Percentiles rank a stretch among this genome's conserved stretches.
Evolutionary conservation across 148 eudicot species (phyloP).

Genomic region (Dianthus caryophyllus): DNA sequence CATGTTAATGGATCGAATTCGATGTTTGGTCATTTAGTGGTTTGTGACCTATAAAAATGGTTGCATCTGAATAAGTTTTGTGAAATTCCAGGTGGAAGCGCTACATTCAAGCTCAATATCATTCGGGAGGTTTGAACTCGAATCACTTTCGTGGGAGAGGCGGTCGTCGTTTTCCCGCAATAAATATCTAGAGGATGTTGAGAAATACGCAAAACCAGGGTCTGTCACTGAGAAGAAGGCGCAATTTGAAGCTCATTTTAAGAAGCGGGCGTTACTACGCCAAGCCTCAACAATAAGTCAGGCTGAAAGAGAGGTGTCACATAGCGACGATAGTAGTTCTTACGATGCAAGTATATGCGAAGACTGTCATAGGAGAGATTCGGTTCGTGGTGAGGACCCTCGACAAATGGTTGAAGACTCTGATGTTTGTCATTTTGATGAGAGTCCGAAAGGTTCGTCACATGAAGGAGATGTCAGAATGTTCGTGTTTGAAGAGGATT

Average conservation of each 20-base stretch:
- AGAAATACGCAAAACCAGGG: slow-evolving; percentile 67
- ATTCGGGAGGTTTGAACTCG: slow-evolving; percentile 70
- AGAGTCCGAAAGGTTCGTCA: slow-evolving; percentile 28
- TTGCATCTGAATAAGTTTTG: neutral
- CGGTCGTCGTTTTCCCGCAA: slow-evolving; percentile 77
- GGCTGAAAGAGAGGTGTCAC: slow-evolving; percentile 30
- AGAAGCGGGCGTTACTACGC: slow-evolving; percentile 45
- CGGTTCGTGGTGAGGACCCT: slow-evolving; percentile 17
- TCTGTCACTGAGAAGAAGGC: slow-evolving; percentile 75
- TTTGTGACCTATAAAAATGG: too few species aligned
- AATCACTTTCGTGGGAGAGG: slow-evolving; percentile 72
- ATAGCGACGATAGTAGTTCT: slow-evolving; percentile 36
- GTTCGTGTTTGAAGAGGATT: neutral
- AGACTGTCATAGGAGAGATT: slow-evolving; percentile 8
- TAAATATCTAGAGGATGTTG: slow-evolving; percentile 72
- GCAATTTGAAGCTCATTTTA: slow-evolving; percentile 71
- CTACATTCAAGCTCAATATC: slow-evolving; percentile 73
- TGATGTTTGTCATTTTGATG: slow-evolving; percentile 24
- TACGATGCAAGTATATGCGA: slow-evolving; percentile 21
- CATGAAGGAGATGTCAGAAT: slow-evolving; percentile 6
- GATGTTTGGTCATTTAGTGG: neutral
- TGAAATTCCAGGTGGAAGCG: slow-evolving; percentile 41
- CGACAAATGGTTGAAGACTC: slow-evolving; percentile 20
- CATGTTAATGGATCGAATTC: neutral
- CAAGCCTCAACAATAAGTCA: slow-evolving; percentile 43